Base-by-base conservation (phyloP, 1,284 basidiomycete genomes). In the Cerrena zonata region DNA sequence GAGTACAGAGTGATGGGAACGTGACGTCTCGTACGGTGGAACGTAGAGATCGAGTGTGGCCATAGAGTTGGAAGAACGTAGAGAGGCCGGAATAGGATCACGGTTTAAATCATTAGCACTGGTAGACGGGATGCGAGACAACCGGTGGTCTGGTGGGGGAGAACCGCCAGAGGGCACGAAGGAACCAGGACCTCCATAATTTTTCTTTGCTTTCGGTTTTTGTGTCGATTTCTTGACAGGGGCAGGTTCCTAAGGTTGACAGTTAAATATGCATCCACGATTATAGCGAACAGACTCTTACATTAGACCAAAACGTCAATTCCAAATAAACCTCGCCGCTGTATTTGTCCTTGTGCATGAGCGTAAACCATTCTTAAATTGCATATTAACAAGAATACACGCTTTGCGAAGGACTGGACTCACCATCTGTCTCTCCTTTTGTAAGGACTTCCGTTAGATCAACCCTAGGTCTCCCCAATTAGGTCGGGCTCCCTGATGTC, bases 391-490 rank as follows among this genome's bases (percentile, higher is more conserved):
- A 47, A 40, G 26, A 36, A 44, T 22, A 37, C 10, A 48, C 30
- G 45, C 13, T 36, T 36, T 18, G 43, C 13, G 39, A 34, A 48
- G 25, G 7, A 23, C 27, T 22, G 70, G 30, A 15, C 87, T 64
- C 62, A 94, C 94, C 93, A 71, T 99, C 96, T 2, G 92, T 93
- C 69, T 98, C 95, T 45, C 96, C 96, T 67, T 89, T 93, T 55
- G 90, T 91, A 59, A 99, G 71, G 15, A 89, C 94, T 57, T 94
- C 89, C 7, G 89, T 89, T 45, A 99, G 77, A 65, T 95, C 88
- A 2, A 99, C 89, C 39, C n/a, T 82, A 76, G 1, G 84, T 75
- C 67, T 99, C 94, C 43, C 96, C 96, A 65, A 99, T 95, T 58
- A 98, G 77, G 63, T 95, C 94, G 47, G 96, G 95, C 63, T 99